phyloP scores from a whole-genome alignment of 768 basidiomycete species.

The Suillus spraguei region DNA sequence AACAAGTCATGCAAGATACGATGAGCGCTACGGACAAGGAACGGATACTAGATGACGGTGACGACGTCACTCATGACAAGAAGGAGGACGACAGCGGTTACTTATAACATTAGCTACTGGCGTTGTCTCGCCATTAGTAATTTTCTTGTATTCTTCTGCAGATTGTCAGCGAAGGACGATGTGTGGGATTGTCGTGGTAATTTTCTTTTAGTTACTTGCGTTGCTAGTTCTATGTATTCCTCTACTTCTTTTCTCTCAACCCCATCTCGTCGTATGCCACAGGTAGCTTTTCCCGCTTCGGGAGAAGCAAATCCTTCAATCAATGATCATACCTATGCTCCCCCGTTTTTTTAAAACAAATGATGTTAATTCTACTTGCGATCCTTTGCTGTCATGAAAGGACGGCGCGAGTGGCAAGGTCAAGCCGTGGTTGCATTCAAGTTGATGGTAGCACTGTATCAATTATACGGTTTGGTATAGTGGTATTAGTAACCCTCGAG shows the following conservation, averaged over 20 bases:
- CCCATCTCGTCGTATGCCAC: background rate
- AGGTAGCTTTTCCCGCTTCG: background rate
- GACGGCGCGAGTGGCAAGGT: background rate
- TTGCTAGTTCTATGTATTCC: background rate
- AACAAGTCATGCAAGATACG: conserved; percentile 44
- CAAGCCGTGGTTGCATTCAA: background rate
- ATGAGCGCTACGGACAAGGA: conserved; percentile 23
- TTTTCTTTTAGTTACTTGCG: background rate
- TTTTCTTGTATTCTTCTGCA: background rate
- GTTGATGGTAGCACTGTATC: background rate
- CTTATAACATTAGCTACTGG: conserved; percentile 22
- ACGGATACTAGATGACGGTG: conserved; percentile 36
- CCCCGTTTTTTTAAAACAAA: background rate
- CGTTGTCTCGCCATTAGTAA: background rate
- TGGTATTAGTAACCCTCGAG: background rate
- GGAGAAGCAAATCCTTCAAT: background rate
- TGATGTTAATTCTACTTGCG: no score
- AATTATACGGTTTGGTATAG: background rate
- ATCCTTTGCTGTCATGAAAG: background rate
- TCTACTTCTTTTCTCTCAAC: background rate
- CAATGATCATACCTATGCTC: no score
- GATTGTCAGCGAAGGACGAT: background rate
- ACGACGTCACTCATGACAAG: conserved; percentile 38
- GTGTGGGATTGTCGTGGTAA: background rate
- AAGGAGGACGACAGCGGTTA: conserved; percentile 27